Percentiles rank a stretch among this genome's conserved stretches.
Evolutionary conservation across 2,329 filamentous ascomycete genomes (phyloP).

Genomic region (Fusarium luffae): DNA sequence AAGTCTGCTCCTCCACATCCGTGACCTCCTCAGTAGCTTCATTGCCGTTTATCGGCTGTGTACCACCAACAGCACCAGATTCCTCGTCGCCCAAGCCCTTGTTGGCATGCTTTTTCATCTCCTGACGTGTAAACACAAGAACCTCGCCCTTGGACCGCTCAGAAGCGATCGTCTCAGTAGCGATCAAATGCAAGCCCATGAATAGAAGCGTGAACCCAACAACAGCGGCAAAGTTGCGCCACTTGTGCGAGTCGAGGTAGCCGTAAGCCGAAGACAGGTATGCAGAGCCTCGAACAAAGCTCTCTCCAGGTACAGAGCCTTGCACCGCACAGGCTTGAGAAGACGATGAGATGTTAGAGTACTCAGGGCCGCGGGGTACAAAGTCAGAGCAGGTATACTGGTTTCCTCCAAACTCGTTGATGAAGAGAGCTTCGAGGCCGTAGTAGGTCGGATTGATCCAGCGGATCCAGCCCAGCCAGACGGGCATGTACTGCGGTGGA

Average conservation of each 20-base stretch:
- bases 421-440: slow-evolving; percentile 71
- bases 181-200: slow-evolving; percentile 31
- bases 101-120: slow-evolving; percentile 29
- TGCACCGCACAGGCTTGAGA: slow-evolving; percentile 24
- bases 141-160: slow-evolving; percentile 41
- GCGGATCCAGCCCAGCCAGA: slow-evolving; percentile 65
- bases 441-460: slow-evolving; percentile 74
- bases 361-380: slow-evolving; percentile 45
- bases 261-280: slow-evolving; percentile 32
- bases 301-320: slow-evolving; percentile 26
- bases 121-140: slow-evolving; percentile 38
- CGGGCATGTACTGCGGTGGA: slow-evolving; percentile 59
- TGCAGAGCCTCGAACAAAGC: slow-evolving; percentile 27
- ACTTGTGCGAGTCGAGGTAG: slow-evolving; percentile 33
- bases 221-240: slow-evolving; percentile 37
- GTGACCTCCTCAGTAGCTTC: slow-evolving; percentile 9
- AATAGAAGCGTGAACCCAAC: slow-evolving; percentile 38
- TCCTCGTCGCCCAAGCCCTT: slow-evolving; percentile 62
- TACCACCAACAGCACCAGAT: neutral
- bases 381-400: slow-evolving; percentile 59
- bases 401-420: slow-evolving; percentile 68
- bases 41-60: slow-evolving; percentile 70
- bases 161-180: slow-evolving; percentile 36
- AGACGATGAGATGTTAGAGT: slow-evolving; percentile 6
- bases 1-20: slow-evolving; percentile 39